Evolutionary conservation across 2,329 filamentous ascomycete species (phyloP).

Genomic region (Cladophialophora chaetospira): DNA sequence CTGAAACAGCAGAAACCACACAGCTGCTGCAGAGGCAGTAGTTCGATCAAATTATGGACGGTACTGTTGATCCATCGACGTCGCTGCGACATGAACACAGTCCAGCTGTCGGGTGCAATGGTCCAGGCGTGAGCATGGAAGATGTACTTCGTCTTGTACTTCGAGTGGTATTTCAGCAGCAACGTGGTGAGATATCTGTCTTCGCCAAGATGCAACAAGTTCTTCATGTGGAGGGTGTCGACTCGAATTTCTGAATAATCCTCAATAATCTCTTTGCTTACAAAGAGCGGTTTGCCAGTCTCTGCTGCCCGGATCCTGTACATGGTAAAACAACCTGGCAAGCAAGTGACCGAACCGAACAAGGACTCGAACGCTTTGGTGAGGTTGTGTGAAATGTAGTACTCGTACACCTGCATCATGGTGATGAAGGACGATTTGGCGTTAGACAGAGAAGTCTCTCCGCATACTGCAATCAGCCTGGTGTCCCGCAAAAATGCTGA

Average conservation of each 20-base stretch:
- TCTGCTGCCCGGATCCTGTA: slow-evolving; percentile 94
- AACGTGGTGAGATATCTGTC: slow-evolving; percentile 96
- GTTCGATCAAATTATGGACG: slow-evolving; percentile 93
- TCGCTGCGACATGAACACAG: slow-evolving; percentile 94
- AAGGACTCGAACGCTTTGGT: slow-evolving; percentile 96
- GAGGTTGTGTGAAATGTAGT: slow-evolving; percentile 98
- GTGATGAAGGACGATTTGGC: slow-evolving; percentile 91
- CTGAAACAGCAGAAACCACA: slow-evolving; percentile 99
- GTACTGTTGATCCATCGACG: slow-evolving; percentile 99
- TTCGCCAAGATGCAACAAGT: slow-evolving; percentile 91
- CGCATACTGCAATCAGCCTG: slow-evolving; percentile 88
- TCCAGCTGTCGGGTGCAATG: slow-evolving; percentile 91
- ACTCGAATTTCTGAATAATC: slow-evolving; percentile 90
- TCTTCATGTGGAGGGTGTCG: slow-evolving; percentile 98
- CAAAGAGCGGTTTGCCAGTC: slow-evolving; percentile 92
- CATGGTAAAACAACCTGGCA: slow-evolving; percentile 99
- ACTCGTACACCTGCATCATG: slow-evolving; percentile 99
- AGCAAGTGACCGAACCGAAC: slow-evolving; percentile 94
- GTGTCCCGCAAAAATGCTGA: slow-evolving; percentile 89
- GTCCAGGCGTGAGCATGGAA: slow-evolving; percentile 93
- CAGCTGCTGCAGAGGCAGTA: slow-evolving; percentile 88
- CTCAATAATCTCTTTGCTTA: slow-evolving; percentile 87
- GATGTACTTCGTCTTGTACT: slow-evolving; percentile 98
- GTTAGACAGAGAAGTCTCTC: slow-evolving; percentile 91
- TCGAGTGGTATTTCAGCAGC: slow-evolving; percentile 84